Conservation (phyloP, 2,329 filamentous ascomycete genomes). For the Curvularia verruculosa region DNA sequence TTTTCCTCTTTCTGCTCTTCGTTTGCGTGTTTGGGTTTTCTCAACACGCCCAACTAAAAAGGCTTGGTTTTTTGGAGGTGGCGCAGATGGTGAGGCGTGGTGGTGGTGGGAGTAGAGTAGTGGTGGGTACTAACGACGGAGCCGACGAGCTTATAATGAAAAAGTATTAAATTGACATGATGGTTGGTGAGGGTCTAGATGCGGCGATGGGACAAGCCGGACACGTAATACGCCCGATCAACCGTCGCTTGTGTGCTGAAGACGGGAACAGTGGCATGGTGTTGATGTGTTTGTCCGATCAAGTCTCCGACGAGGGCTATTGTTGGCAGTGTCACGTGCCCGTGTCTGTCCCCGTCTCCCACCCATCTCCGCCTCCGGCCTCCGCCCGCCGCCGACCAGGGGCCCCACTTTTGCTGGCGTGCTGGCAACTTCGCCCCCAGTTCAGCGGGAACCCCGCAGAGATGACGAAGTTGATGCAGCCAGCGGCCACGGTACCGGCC, state of each 20-base stretch:
- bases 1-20: background rate
- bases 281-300: constrained; percentile 5
- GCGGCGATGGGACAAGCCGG: background rate
- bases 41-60: background rate
- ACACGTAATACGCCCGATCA: too few relatives aligned
- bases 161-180: background rate
- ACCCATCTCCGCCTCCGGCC: constrained; percentile 15
- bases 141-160: background rate
- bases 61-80: constrained; percentile 2
- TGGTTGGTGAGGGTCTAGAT: background rate
- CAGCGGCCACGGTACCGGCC: constrained; percentile 11
- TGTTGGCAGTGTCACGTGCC: background rate
- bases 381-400: too few relatives aligned
- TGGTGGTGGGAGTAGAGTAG: background rate
- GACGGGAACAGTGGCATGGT: background rate
- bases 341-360: background rate
- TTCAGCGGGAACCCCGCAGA: constrained; percentile 27
- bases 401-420: constrained; percentile 19
- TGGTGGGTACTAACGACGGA: background rate
- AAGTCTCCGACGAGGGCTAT: constrained; percentile 7
- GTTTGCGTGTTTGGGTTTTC: constrained; percentile 3
- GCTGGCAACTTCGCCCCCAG: constrained; percentile 16
- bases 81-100: background rate
- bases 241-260: too few relatives aligned
- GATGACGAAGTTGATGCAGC: constrained; percentile 27